Percentiles rank a stretch among this genome's conserved stretches.
phyloP scores from a whole-genome alignment of 2,329 filamentous ascomycete species.

The Davidsoniella virescens region DNA sequence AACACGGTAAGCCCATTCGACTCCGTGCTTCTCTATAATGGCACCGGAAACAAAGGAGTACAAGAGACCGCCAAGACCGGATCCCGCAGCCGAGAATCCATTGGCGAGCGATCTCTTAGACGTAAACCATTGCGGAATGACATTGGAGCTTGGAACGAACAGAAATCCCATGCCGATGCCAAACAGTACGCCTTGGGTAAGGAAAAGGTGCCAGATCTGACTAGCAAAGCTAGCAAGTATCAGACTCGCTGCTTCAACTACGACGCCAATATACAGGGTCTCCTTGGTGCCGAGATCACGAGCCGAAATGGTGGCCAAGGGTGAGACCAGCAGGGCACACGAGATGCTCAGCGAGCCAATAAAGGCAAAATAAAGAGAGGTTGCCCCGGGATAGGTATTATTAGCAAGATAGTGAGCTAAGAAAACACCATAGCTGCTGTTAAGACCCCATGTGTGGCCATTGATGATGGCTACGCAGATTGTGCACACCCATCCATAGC shows the following conservation, averaged over 20 bases:
- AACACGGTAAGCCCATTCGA: slow-evolving; percentile 51
- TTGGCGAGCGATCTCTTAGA: slow-evolving; percentile 53
- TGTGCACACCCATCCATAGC: slow-evolving; percentile 35
- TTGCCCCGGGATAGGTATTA: slow-evolving; percentile 45
- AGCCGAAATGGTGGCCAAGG: slow-evolving; percentile 46
- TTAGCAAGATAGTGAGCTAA: slow-evolving; percentile 40
- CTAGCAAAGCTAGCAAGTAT: slow-evolving; percentile 54
- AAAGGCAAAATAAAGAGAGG: slow-evolving; percentile 55
- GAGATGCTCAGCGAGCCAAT: slow-evolving; percentile 35
- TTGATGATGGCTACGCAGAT: slow-evolving; percentile 32
- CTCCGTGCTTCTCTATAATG: slow-evolving; percentile 47
- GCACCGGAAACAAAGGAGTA: slow-evolving; percentile 53
- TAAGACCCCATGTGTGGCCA: slow-evolving; percentile 60
- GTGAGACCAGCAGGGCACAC: slow-evolving; percentile 48
- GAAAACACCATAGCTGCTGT: slow-evolving; percentile 35
- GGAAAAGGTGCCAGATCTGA: slow-evolving; percentile 58
- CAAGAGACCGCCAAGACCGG: slow-evolving; percentile 55
- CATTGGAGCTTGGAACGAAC: slow-evolving; percentile 51
- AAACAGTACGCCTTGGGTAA: slow-evolving; percentile 60
- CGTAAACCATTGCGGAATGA: slow-evolving; percentile 61
- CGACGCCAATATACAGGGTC: slow-evolving; percentile 47
- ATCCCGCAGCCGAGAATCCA: slow-evolving; percentile 50
- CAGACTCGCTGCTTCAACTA: slow-evolving; percentile 47
- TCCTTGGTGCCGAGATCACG: slow-evolving; percentile 45
- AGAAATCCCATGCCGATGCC: slow-evolving; percentile 65